Evolutionary conservation across 2,329 filamentous ascomycete species (phyloP), one percentile per base, ranked within the genome.

Genomic region (Hypocreales sp.): DNA sequence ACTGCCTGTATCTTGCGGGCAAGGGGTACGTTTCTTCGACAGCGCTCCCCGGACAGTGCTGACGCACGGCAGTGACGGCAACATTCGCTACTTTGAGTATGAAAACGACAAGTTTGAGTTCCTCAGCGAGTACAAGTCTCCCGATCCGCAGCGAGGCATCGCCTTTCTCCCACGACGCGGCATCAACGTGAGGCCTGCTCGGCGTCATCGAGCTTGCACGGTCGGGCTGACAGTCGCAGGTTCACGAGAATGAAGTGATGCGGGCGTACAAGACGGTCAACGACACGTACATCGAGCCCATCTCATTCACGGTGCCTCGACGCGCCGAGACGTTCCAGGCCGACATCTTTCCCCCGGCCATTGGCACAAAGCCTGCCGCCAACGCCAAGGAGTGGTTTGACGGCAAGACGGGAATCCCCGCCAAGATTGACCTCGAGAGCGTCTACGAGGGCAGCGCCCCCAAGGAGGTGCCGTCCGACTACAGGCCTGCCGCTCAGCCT

Each of bases 51-150:
- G n/a, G 17, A 5, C 21, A 8, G 7, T 15, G 10, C 31, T 41
- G 20, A 42, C 39, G 14, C n/a, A 36, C 8, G 17, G 11, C 35
- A 90, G 82, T 55, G 90, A 98, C 49, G 90, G 90, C 46, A 98
- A 98, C 57, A 98, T 98, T 48, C 86, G 90, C 37, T 98, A 98
- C 66, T 98, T 81, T 53, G 90, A 98, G 57, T 92, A 92, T 47
- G 81, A 92, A 50, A 92, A 95, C 57, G 87, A 95, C 65, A 94
- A 94, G 56, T 94, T 98, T 49, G 87, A 98, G 56, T 93, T 81
- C 55, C 62, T 98, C 29, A 92, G 84, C 36, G 87, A 95, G 53
- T 90, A 95, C 67, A 93, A 94, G 58, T 95, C 90, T n/a, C 62
- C 66, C 21, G 90, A 98, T 38, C 87, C 90, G 18, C 90, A 98